Base-by-base conservation (phyloP, 345 rosid species). In the Dimocarpus longan region DNA sequence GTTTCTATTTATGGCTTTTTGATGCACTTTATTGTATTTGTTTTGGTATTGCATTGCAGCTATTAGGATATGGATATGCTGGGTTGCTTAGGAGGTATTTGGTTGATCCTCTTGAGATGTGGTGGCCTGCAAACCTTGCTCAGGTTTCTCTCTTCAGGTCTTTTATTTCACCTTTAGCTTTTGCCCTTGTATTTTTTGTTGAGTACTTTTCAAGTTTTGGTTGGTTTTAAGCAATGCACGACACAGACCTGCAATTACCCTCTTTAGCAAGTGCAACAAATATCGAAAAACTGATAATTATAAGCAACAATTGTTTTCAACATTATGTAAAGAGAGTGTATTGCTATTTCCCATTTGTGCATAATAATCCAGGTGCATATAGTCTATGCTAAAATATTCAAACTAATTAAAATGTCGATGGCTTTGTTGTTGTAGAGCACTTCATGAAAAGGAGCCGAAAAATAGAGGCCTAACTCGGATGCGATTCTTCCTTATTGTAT, bases 91-190 rank as follows among this genome's bases (percentile, higher is more conserved):
- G 98, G 90, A 93, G 90, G 89, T 97, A 93, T 84, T 75, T 97
- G 78, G 99, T 97, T 74, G 93, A 97, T 86, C 99, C 99, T 37
- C 94, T 86, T 11, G 98, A 97, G 80, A 97, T 97, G 99, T 97
- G 99, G 99, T 97, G 99, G 99, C 99, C 99, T 63, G 71, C 99
- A 3, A 97, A 94, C 75, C 95, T 97, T 74, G 99, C 99, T 80
- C 99, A 97, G 83, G 99, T 97, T 82, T 94, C 99, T 77, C 88
- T 97, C 9, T 96, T 96, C 80, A 91, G 99, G 99, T 94, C 16
- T 28, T 81, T 76, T 56, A 78, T 18, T 16, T 19, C 22, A 67
- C 67, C 64, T 39, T 57, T 57, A 19, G 57, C 57, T 10, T 52
- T 10, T 52, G 57, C 8, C 19, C 66, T 44, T 24, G 39, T 24